phyloP scores from a whole-genome alignment of 306 rosid species.

The Trifolium dubium region DNA sequence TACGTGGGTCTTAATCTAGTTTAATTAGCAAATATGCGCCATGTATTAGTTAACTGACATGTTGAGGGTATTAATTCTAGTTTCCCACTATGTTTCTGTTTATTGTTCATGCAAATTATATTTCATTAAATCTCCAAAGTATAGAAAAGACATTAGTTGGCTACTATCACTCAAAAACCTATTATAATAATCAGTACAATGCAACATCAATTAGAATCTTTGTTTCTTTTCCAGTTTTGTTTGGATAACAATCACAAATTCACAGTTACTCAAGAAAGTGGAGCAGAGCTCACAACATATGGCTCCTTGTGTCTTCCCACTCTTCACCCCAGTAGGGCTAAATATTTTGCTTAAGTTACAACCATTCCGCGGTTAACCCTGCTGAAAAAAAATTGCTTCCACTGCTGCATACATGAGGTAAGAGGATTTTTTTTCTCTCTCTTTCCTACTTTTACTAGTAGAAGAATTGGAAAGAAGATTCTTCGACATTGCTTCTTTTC shows the following conservation, averaged over 20 bases:
- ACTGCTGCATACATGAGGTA: slow-evolving; percentile 15
- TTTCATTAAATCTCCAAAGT: not conserved
- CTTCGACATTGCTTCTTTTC: slow-evolving; percentile 22
- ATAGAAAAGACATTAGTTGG: not conserved
- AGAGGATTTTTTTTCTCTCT: not conserved
- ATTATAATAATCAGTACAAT: slow-evolving; percentile 4
- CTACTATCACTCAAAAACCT: not conserved
- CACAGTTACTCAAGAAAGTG: not conserved
- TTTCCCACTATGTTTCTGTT: not conserved
- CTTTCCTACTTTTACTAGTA: not conserved
- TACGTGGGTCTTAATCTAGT: no score
- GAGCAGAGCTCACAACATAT: not conserved
- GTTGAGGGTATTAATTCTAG: no score
- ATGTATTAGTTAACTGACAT: no score
- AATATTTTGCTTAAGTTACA: slow-evolving; percentile 12
- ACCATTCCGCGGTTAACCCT: slow-evolving; percentile 10
- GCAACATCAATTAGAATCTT: not conserved
- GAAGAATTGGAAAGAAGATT: slow-evolving; percentile 5
- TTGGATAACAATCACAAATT: slow-evolving; percentile 17
- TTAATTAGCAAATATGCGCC: no score
- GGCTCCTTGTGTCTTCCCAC: not conserved
- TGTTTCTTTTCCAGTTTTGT: slow-evolving; percentile 6
- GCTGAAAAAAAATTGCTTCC: slow-evolving; percentile 20
- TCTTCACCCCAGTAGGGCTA: slow-evolving; percentile 8
- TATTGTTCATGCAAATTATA: not conserved